Percentiles rank a stretch among this genome's conserved stretches.
Conservation (phyloP, 2,329 filamentous ascomycete species). For the Blastomyces parvus region DNA sequence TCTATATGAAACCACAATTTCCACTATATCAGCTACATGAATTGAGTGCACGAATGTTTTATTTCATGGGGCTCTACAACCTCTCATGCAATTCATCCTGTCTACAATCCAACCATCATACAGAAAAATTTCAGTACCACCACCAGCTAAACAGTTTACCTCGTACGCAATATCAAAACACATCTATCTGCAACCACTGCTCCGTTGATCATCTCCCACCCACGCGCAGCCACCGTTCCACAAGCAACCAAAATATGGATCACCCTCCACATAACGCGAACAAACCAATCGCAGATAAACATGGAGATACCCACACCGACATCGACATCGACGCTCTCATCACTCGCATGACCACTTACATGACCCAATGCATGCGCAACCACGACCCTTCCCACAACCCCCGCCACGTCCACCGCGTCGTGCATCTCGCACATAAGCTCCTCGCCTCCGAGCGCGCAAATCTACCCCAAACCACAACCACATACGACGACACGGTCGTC, state of each 20-base stretch:
- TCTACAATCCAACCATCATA: background rate
- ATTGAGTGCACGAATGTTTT: background rate
- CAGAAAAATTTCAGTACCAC: background rate
- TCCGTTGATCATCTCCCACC: background rate
- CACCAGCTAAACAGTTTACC: background rate
- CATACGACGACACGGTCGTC: constrained; percentile 48
- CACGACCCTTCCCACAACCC: constrained; percentile 68
- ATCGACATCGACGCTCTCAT: background rate
- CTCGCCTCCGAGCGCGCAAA: constrained; percentile 49
- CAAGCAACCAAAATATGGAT: background rate
- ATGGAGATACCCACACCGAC: background rate
- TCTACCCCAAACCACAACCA: constrained; percentile 7
- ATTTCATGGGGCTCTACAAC: background rate
- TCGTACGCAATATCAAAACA: background rate
- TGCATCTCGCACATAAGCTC: constrained; percentile 50
- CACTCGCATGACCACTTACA: constrained; percentile 8
- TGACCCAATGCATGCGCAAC: constrained; percentile 9
- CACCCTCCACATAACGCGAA: background rate
- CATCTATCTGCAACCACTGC: background rate
- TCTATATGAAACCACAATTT: background rate
- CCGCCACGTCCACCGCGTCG: constrained; percentile 23
- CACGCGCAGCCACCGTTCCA: background rate
- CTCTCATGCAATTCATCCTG: background rate
- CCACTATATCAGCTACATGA: background rate
- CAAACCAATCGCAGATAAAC: background rate